phyloP scores from a whole-genome alignment of 345 rosid species.

The Linum usitatissimum region DNA sequence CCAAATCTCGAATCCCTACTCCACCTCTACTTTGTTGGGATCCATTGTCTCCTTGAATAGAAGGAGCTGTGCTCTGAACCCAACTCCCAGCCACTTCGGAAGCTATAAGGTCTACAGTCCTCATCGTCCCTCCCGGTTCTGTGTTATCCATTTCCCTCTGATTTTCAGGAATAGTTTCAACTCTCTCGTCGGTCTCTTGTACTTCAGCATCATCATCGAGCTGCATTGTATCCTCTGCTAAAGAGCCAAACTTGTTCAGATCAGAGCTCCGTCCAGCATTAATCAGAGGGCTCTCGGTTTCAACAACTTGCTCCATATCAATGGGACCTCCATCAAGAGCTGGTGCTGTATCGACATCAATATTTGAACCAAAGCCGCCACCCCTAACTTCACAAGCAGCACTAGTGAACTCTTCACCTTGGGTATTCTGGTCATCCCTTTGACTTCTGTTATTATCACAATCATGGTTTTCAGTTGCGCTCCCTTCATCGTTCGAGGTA shows the following conservation, averaged over 20 bases:
- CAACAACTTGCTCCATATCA: constrained; percentile 69
- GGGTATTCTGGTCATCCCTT: constrained; percentile 60
- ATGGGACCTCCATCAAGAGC: constrained; percentile 43
- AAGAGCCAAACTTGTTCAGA: constrained; percentile 25
- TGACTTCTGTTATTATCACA: constrained; percentile 57
- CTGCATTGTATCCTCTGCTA: constrained; percentile 74
- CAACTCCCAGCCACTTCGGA: constrained; percentile 89
- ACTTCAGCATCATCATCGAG: constrained; percentile 55
- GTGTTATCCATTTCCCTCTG: constrained; percentile 41
- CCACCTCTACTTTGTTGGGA: constrained; percentile 34
- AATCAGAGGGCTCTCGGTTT: constrained; percentile 58
- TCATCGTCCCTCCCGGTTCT: constrained; percentile 49
- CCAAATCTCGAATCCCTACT: constrained; percentile 31
- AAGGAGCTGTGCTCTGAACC: constrained; percentile 80
- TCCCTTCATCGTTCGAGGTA: constrained; percentile 55
- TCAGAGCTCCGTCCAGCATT: constrained; percentile 29
- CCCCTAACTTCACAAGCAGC: constrained; percentile 34
- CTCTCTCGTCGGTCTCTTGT: constrained; percentile 32
- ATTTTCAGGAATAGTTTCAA: constrained; percentile 21
- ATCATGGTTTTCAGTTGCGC: constrained; percentile 80
- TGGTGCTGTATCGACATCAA: constrained; percentile 53
- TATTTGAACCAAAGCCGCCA: constrained; percentile 81
- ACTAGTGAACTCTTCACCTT: constrained; percentile 61
- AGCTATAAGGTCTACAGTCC: constrained; percentile 70
- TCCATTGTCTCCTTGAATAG: constrained; percentile 65